Base-by-base conservation (phyloP, 768 basidiomycete species). In the Trichaptum fuscoviolaceum region DNA sequence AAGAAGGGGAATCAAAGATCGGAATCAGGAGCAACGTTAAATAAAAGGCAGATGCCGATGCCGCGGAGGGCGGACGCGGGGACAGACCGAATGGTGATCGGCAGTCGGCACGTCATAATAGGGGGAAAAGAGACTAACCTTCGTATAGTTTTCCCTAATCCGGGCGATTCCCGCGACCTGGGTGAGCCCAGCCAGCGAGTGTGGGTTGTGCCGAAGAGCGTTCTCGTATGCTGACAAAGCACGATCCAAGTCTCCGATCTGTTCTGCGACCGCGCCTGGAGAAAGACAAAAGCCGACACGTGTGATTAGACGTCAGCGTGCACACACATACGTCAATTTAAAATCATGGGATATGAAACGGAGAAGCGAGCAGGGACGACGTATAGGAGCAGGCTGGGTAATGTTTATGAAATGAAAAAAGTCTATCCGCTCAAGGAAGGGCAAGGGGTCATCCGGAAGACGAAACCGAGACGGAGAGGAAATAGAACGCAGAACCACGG, bases 71-170 rank as follows among this genome's bases (percentile, higher is more conserved):
- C 35, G 52, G 63, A 35, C 35, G 64, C 65, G 70, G 57, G 25
- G 17, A 35, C 36, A 64, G 64, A 67, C 24, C 27, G 59, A 3
- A 63, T 66, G 58, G 67, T 57, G 66, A 70, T 70, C 69, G 77
- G 77, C 69, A 36, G 71, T 69, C 66, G 62, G 69, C 68, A 67
- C 61, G 59, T 68, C 69, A 76, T 71, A 63, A 76, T 71, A 63
- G 57, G 62, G 65, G 65, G 73, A 70, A 30, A 69, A 74, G 26
- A 71, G 72, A 74, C 84, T 76, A 74, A 93, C 93, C 87, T 94
- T 96, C 78, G 92, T 89, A 79, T 96, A 97, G 77, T 99, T 94
- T 79, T 99, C 96, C 76, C 92, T 94, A 83, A 95, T 93, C 82
- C 96, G 90, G 77, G 93, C 95, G 77, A 98, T 96, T 69, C 93